These are phyloP conservation scores for Aspergillus campestris DNA, from an alignment of 495 filamentous ascomycete genomes.

Conservation along the genomic window DNA sequence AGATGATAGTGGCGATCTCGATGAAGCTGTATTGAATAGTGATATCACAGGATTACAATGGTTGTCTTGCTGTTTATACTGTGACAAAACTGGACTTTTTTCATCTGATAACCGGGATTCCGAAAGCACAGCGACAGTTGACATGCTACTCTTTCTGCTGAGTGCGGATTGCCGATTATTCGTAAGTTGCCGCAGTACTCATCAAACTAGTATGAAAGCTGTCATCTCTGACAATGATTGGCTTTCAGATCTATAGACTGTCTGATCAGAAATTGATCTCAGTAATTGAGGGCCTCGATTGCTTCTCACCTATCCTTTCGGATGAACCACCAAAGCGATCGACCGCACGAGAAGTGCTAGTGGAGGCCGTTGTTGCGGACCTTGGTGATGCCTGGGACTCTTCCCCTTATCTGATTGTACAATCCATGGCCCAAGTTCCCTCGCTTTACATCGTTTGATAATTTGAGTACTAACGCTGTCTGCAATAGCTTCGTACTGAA, in stretches of 20 bases:
- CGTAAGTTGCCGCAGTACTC: slow-evolving; percentile 39
- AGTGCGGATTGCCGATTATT: slow-evolving; percentile 61
- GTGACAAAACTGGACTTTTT: slow-evolving; percentile 54
- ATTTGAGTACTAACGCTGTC: slow-evolving; percentile 4
- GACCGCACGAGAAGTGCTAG: slow-evolving; percentile 59
- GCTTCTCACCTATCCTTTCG: slow-evolving; percentile 68
- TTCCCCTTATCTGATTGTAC: slow-evolving; percentile 73
- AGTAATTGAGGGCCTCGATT: slow-evolving; percentile 56
- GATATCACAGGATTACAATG: slow-evolving; percentile 54
- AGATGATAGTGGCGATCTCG: slow-evolving; percentile 73
- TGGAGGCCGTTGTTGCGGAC: slow-evolving; percentile 73
- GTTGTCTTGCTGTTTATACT: slow-evolving; percentile 73
- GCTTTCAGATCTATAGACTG: slow-evolving; percentile 30
- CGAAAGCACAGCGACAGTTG: slow-evolving; percentile 34
- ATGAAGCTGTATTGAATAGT: slow-evolving; percentile 62
- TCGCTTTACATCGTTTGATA: no score
- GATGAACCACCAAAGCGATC: slow-evolving; percentile 61
- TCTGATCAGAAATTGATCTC: slow-evolving; percentile 28
- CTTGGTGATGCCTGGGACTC: slow-evolving; percentile 64
- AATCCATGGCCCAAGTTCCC: slow-evolving; percentile 7
- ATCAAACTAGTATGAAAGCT: neutral
- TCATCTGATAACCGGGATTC: slow-evolving; percentile 24
- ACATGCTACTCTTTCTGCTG: slow-evolving; percentile 65
- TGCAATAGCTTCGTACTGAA: slow-evolving; percentile 57
- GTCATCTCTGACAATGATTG: slow-evolving; percentile 5